These are phyloP conservation scores for Aspergillus tamarii DNA, from an alignment of 2,329 filamentous ascomycete species.

Conservation along the genomic window DNA sequence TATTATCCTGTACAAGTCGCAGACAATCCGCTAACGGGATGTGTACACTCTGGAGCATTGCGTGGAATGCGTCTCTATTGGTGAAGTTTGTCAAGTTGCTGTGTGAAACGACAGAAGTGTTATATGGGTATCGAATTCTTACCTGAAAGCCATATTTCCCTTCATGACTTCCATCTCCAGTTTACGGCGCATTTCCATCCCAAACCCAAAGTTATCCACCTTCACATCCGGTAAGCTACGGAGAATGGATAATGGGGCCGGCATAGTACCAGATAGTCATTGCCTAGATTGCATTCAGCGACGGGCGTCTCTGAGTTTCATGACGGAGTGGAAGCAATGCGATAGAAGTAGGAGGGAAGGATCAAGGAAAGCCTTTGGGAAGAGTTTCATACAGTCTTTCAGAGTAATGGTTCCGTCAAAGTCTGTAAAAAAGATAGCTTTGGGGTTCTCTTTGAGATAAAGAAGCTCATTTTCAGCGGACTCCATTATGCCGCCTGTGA, in stretches of 20 bases:
- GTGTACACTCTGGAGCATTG: conserved; percentile 8
- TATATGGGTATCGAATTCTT: background rate
- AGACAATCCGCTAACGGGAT: conserved; percentile 3
- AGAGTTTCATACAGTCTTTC: conserved; percentile 5
- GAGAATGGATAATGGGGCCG: background rate
- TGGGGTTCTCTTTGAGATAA: background rate
- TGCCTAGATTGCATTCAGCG: background rate
- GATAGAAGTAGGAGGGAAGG: background rate
- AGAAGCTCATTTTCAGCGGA: background rate
- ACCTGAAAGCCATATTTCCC: conserved; percentile 5
- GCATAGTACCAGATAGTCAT: conserved; percentile 1
- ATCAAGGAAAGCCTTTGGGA: background rate
- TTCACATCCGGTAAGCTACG: background rate
- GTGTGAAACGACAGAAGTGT: background rate
- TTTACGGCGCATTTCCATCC: background rate
- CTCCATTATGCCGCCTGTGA: background rate
- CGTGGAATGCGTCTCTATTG: conserved; percentile 6
- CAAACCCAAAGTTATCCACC: conserved; percentile 10
- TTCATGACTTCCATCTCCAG: conserved; percentile 6
- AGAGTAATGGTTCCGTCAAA: conserved; percentile 10
- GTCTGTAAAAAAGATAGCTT: conserved; percentile 10
- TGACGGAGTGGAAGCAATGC: background rate
- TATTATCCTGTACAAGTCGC: conserved; percentile 67
- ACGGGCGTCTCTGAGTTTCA: background rate
- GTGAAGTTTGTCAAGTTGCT: background rate